Evolutionary conservation across 2,329 filamentous ascomycete species (phyloP), one percentile per base, ranked within the genome.

Genomic region (Ceratocystis colombiana): DNA sequence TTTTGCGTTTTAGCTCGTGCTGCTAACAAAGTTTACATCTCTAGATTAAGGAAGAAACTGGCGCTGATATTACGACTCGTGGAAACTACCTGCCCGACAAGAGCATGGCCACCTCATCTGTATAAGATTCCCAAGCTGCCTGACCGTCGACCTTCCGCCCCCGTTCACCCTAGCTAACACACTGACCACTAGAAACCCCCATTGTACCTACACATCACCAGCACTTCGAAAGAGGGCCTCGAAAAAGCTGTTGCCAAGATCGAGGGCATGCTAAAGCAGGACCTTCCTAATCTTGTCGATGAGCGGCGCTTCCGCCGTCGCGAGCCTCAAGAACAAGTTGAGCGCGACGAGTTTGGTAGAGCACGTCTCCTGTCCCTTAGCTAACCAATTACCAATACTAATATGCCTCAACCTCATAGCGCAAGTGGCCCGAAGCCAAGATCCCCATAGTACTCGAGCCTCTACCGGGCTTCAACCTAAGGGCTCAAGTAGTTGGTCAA

Each of bases 21-120:
- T 33, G n/a, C 48, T 57, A 57, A 46, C n/a, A 30, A 33, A 53
- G 15, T 37, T 22, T 41, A 25, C 20, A 17, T 45, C 28, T 30
- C 73, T 92, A 99, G 94, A 99, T 99, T 74, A 96, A 96, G 88
- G 93, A 96, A 81, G 90, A 96, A 74, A 97, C 93, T 87, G 94
- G 94, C 84, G 93, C 94, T 83, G 94, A 99, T 92, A 90, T 99
- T 82, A 99, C 94, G 62, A 97, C 93, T 68, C 88, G 93, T 75
- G 94, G 94, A 78, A 93, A 87, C 74, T 99, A 97, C 75, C 95
- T 94, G 72, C 94, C 94, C 1, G 95, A 97, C 77, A 97, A 96
- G 79, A 92, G 84, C 79, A 94, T 99, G 91, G 91, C 94, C 44
- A 96, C 92, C 15, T 86, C 92, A 66, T 84, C 90, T 75, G 94